Base-by-base conservation (phyloP, 2,329 filamentous ascomycete genomes). In the Arthrinium puccinioides region DNA sequence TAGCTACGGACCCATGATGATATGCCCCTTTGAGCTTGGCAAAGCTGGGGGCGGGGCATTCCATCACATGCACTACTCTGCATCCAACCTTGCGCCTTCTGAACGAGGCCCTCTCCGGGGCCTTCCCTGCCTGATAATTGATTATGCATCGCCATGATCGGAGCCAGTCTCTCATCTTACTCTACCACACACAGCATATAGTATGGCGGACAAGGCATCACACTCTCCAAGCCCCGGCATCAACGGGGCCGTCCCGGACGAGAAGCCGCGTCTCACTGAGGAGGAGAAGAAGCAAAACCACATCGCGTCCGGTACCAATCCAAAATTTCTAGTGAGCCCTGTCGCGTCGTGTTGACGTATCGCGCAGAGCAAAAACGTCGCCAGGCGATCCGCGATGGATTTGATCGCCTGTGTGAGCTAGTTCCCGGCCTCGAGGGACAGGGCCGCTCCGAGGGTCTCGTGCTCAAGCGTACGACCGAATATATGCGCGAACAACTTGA, bases 351-450 rank as follows among this genome's bases (percentile, higher is more conserved):
- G n/a, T n/a, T n/a, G n/a, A n/a, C n/a, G n/a, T n/a, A n/a, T n/a
- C n/a, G n/a, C 10, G 9, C 14, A 59, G 70, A 74, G 46, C 69
- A 74, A 48, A 74, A 83, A 60, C 76, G 80, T 24, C 76, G 80
- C 30, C 74, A 79, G 40, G 84, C 83, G 11, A 94, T 95, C 47
- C 75, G 88, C 32, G 79, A 86, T 41, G 86, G 84, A 39, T 94
- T 94, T 57, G 87, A 94, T 58, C 75, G 80, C 23, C 72, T 95
- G 19, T 85, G 85, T 13, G 76, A 81, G 37, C 71, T 94, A 21
- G 86, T 94, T 1, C 88, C 88, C 0, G 87, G 85, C 1, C 70
- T 94, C 37, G 76, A 86, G 50, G 88, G 88, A 1, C 84, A 89
- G 53, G 88, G 84, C 1, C 79, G 87, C 31, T 92, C 86, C 45